Evolutionary conservation across 2,329 filamentous ascomycete species (phyloP), one percentile per base, ranked within the genome.

Genomic region (Colletotrichum sp.): DNA sequence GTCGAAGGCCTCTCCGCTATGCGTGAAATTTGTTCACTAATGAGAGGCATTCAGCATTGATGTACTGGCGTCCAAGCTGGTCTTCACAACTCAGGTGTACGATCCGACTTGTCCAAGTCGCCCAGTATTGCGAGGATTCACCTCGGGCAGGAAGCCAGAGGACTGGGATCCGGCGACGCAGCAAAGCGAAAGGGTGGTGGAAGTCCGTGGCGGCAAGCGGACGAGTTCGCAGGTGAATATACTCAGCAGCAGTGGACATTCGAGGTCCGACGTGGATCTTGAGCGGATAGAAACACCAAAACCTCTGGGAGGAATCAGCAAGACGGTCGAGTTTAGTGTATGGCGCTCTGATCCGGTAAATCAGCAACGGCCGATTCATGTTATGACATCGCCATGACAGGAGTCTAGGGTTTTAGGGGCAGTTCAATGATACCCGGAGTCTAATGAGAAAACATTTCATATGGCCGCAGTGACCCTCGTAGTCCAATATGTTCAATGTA

Each of bases 61-160:
- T 24, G 82, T 85, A 6, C 79, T 85, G 12, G 83, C 83, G 8
- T 84, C 83, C 4, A 84, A 82, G 28, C 78, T 83, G 0, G 79
- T 82, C 5, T 82, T 82, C 55, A 77, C 70, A 13, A 67, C 44
- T 1, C 59, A 76, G 9, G 34, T 26, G 2, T 74, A 76, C 12
- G 34, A 39, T 4, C 57, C 34, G 8, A n/a, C 32, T 1, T 44
- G 39, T 4, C 34, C 64, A 3, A 26, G 18, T 8, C 44, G 34
- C 21, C 36, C 21, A 4, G 30, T 16, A 0, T 15, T 62, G 0
- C 49, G 65, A n/a, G 71, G 71, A 0, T 69, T 69, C 16, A 49
- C 13, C 4, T 26, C 74, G 16, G 15, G 32, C 21, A 16, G 52
- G 8, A 76, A 76, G 18, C 24, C 34, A 3, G 32, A 69, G 0